These are phyloP conservation scores for Colletotrichum lupini DNA, from an alignment of 2,329 filamentous ascomycete species.

Conservation along the genomic window DNA sequence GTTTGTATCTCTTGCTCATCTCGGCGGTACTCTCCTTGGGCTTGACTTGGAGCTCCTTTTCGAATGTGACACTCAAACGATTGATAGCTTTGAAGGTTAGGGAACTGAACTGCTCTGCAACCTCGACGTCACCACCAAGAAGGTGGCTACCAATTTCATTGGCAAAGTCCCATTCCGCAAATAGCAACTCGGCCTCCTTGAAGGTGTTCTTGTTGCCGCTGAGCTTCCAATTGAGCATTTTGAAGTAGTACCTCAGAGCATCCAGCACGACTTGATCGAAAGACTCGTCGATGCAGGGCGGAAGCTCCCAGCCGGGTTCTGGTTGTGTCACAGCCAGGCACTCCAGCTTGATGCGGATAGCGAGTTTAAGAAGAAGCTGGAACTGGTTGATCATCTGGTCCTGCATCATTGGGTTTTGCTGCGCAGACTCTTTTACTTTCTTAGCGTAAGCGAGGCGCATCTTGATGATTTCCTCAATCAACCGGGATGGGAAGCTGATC, in stretches of 20 bases:
- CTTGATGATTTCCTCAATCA: slow-evolving; percentile 96
- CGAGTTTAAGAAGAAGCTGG: slow-evolving; percentile 89
- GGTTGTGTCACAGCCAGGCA: slow-evolving; percentile 86
- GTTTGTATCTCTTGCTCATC: slow-evolving; percentile 98
- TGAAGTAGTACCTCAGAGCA: slow-evolving; percentile 97
- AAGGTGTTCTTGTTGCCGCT: slow-evolving; percentile 99
- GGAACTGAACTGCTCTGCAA: slow-evolving; percentile 96
- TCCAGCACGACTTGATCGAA: slow-evolving; percentile 94
- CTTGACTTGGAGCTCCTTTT: slow-evolving; percentile 86
- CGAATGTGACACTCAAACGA: slow-evolving; percentile 89
- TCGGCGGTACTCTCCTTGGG: slow-evolving; percentile 85
- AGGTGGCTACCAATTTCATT: slow-evolving; percentile 92
- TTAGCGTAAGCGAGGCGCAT: slow-evolving; percentile 91
- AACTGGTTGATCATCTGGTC: slow-evolving; percentile 99
- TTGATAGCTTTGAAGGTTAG: slow-evolving; percentile 93
- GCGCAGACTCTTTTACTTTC: slow-evolving; percentile 94
- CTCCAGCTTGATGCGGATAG: slow-evolving; percentile 91
- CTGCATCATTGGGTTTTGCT: slow-evolving; percentile 92
- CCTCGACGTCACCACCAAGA: slow-evolving; percentile 94
- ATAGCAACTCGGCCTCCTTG: slow-evolving; percentile 96
- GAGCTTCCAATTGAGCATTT: slow-evolving; percentile 97
- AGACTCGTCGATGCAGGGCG: slow-evolving; percentile 95
- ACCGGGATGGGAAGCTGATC: slow-evolving; percentile 95
- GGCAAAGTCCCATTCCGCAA: slow-evolving; percentile 98
- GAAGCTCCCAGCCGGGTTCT: slow-evolving; percentile 93